A percentile compares a stretch with the other conserved stretches of the same genome.
These are phyloP conservation scores for Paracoccidioides brasiliensis DNA, from an alignment of 2,329 filamentous ascomycete genomes.

Conservation along the genomic window DNA sequence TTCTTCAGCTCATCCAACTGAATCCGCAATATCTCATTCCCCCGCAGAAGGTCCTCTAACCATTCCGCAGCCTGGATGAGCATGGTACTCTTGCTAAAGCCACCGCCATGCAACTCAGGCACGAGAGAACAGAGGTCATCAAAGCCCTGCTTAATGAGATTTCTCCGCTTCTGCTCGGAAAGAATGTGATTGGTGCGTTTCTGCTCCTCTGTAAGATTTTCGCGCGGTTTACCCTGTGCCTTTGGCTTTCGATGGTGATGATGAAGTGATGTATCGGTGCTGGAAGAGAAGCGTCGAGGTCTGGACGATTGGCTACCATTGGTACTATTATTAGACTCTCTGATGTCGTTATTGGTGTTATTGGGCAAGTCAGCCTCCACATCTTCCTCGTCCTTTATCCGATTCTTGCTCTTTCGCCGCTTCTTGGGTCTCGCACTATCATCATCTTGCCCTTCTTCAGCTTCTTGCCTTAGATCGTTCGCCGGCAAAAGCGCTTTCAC, in stretches of 20 bases:
- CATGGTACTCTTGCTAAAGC: constrained; percentile 72
- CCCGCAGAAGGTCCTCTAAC: constrained; percentile 57
- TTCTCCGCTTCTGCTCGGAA: constrained; percentile 75
- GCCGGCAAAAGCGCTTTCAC: neutral
- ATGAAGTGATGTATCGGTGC: constrained; percentile 18
- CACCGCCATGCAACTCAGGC: constrained; percentile 58
- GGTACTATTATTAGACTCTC: neutral
- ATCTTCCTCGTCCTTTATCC: constrained; percentile 27
- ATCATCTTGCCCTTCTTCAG: constrained; percentile 14
- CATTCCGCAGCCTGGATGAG: constrained; percentile 64
- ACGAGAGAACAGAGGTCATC: constrained; percentile 67
- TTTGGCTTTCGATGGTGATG: constrained; percentile 13
- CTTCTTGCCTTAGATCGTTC: neutral
- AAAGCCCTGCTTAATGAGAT: constrained; percentile 69
- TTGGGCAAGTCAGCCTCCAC: constrained; percentile 22
- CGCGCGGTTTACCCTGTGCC: constrained; percentile 29
- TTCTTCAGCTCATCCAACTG: constrained; percentile 39
- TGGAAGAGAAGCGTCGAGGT: constrained; percentile 8
- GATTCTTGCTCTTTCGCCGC: constrained; percentile 43
- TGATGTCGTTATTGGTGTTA: neutral
- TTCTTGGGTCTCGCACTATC: constrained; percentile 31
- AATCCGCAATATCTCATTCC: constrained; percentile 49
- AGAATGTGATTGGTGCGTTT: constrained; percentile 77
- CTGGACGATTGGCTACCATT: constrained; percentile 1
- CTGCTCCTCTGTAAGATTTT: constrained; percentile 61